Base-by-base conservation (phyloP, 2,329 filamentous ascomycete species). In the Aspergillus floridensis region DNA sequence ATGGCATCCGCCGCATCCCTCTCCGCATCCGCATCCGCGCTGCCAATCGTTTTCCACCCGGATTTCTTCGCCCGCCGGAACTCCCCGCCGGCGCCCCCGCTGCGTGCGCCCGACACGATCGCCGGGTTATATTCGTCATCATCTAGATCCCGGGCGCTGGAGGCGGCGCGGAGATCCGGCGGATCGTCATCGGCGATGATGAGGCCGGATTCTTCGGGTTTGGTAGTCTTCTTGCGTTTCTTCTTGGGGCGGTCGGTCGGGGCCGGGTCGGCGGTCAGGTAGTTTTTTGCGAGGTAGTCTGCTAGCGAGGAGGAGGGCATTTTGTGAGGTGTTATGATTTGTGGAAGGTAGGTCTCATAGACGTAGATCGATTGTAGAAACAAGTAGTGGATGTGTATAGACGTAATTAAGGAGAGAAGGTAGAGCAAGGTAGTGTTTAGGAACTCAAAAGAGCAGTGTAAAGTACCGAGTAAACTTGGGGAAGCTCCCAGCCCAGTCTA, bases 231-330 rank as follows among this genome's bases (percentile, higher is more conserved):
- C 80, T 83, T 85, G 69, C 82, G 79, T 73, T 76, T 86, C 78
- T 77, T 88, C 78, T 78, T 87, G 70, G 76, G 77, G 70, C 76
- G 79, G 79, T 76, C 71, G 5, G 76, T 66, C 6, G 58, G n/a
- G 5, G 68, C 60, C 1, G 72, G 75, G 65, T 89, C 86, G 46
- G 88, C 86, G 1, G 84, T 90, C 53, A 99, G 87, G 74, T 99
- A 99, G 75, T 92, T 95, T 63, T 91, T 89, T 41, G 93, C 93
- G 38, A 99, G 86, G 72, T 98, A 99, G 71, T 88, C 87, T 59
- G 92, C 88, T 65, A 97, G 84, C 14, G 32, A 35, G 31, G 63
- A 65, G 44, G 68, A 68, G 8, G 79, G 82, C 84, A 88, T 88
- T 61, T 88, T 61, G 53, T 68, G 5, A 35, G 35, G 21, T 41